phyloP scores from a whole-genome alignment of 345 rosid genomes.

The Pugionium cornutum region DNA sequence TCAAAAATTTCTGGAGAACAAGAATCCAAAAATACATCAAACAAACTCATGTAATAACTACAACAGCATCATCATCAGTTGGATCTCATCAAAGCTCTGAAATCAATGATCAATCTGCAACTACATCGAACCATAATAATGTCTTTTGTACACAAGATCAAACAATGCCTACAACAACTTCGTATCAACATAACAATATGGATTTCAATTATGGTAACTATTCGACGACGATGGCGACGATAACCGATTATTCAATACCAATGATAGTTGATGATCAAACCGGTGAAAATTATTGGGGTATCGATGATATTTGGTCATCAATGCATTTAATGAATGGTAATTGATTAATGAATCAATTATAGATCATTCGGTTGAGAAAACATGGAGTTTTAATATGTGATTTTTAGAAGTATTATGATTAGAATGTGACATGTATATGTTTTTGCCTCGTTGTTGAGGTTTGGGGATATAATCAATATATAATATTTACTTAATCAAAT shows the following conservation, averaged over 20 bases:
- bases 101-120: conserved; percentile 44
- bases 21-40: conserved; percentile 88
- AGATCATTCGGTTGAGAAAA: neutral
- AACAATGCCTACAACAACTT: conserved; percentile 47
- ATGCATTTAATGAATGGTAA: conserved; percentile 68
- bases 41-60: conserved; percentile 44
- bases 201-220: conserved; percentile 36
- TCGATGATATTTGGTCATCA: conserved; percentile 82
- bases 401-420: conserved; percentile 36
- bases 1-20: conserved; percentile 96
- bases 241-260: conserved; percentile 32
- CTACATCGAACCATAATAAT: conserved; percentile 48
- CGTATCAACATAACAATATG: conserved; percentile 42
- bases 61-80: conserved; percentile 37
- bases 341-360: conserved; percentile 27
- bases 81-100: conserved; percentile 50
- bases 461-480: conserved; percentile 28
- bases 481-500: conserved; percentile 15
- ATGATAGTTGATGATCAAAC: conserved; percentile 45
- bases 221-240: conserved; percentile 11
- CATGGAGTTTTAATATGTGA: conserved; percentile 30
- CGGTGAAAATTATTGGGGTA: conserved; percentile 71
- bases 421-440: conserved; percentile 40
- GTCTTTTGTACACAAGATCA: conserved; percentile 47
- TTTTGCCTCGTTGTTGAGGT: conserved; percentile 41